Base-by-base conservation (phyloP, 805 yeast genomes). In the Maudiozyma turicensis region DNA sequence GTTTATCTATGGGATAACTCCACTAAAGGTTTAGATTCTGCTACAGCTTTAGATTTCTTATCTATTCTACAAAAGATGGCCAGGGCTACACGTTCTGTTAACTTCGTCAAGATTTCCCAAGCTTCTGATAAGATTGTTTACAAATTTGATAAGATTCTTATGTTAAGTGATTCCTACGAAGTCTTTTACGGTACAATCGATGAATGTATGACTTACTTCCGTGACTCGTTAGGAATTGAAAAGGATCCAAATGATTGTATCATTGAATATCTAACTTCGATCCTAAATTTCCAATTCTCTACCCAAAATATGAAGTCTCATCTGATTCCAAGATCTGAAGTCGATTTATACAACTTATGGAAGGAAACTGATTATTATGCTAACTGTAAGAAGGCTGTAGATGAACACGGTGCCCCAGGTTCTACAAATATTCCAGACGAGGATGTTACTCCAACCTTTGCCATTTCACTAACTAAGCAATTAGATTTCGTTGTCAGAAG, bases 231-330 rank as follows among this genome's bases (percentile, higher is more conserved):
- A 78, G 84, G 83, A 29, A 78, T 65, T 60, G 66, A 67, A 30
- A 77, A 78, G 56, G 72, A 76, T 43, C 71, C 73, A 47, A 74
- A 82, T 66, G 80, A 78, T 59, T 76, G 83, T 34, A 78, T 82
- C 41, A 76, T 82, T n/a, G 86, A 80, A 60, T 80, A 68, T 59
- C 68, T 80, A 53, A 80, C 84, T 14, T 72, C 82, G 2, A 69
- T 80, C 48, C 76, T 84, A 28, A 80, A 78, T 57, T 57, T 53
- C 32, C 57, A 58, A 45, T 52, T 52, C 35, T 43, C 45, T 15
- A 48, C 50, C 14, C 29, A 30, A 20, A 43, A 34, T 30, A 37
- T 45, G 41, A 35, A 40, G 4, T 29, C 47, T n/a, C 41, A 46
- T 13, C 29, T 43, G 7, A 40, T 45, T n/a, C 46, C 48, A 32